A percentile compares a stretch with the other conserved stretches of the same genome.
Evolutionary conservation across 768 basidiomycete species (phyloP).

Genomic region (Amanita exitialis): DNA sequence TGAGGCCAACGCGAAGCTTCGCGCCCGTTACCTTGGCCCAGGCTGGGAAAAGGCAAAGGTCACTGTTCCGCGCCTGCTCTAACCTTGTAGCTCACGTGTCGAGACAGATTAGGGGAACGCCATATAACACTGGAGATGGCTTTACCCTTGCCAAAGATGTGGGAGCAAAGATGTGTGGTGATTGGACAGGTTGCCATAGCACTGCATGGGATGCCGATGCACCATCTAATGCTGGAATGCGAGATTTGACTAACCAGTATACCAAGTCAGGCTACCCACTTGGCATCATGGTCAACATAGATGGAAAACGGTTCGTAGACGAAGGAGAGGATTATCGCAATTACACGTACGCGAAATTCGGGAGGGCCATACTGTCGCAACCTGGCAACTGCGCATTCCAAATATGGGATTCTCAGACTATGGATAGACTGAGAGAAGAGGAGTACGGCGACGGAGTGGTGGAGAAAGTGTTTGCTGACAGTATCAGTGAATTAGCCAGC

Average conservation of each 20-base stretch:
- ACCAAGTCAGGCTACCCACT: conserved; percentile 70
- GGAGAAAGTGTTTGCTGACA: conserved; percentile 39
- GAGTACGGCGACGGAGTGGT: conserved; percentile 58
- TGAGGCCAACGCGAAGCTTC: conserved; percentile 44
- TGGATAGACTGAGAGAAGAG: conserved; percentile 40
- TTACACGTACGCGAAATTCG: conserved; percentile 66
- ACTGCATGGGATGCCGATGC: conserved; percentile 66
- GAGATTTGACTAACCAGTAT: conserved; percentile 55
- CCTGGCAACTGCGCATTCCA: conserved; percentile 56
- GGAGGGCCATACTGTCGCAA: conserved; percentile 46
- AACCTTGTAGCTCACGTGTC: neutral
- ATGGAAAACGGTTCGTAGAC: conserved; percentile 55
- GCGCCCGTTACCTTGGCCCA: conserved; percentile 44
- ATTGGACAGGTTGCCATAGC: conserved; percentile 64
- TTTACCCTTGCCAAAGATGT: conserved; percentile 38
- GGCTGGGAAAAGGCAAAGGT: conserved; percentile 53
- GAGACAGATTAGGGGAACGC: conserved; percentile 54
- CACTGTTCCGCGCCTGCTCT: conserved; percentile 7
- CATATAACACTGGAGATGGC: conserved; percentile 62
- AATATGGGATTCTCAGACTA: conserved; percentile 44
- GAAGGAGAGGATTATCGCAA: conserved; percentile 67
- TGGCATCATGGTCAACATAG: conserved; percentile 56
- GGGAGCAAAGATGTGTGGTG: conserved; percentile 49
- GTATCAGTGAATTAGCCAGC: conserved; percentile 38
- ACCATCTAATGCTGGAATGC: conserved; percentile 36